Evolutionary conservation across 1,284 basidiomycete species (phyloP).

Genomic region (Neonothopanus nambi): DNA sequence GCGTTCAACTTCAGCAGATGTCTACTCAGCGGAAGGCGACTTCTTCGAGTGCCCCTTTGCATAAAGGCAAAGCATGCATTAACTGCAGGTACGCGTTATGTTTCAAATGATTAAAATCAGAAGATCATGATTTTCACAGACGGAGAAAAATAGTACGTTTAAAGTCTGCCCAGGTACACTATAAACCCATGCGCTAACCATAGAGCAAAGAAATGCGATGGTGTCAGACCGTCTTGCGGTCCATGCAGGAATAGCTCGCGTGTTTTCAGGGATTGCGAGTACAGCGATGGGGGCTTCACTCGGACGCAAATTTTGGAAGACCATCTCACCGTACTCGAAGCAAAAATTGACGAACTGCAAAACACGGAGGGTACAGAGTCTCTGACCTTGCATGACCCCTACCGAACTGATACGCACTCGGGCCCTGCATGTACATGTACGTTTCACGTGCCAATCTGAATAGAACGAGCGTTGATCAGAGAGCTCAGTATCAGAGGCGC

Average conservation of each 20-base stretch:
- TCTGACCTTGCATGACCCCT: neutral
- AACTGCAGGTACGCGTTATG: conserved; percentile 7
- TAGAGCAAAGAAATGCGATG: too few relatives aligned
- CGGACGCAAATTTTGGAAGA: conserved; percentile 27
- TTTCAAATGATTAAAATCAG: neutral
- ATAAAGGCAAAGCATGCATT: conserved; percentile 5
- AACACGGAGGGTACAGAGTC: conserved; percentile 3
- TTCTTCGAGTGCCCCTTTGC: too few relatives aligned
- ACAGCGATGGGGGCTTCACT: conserved; percentile 24
- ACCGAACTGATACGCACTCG: too few relatives aligned
- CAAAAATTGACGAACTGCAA: conserved; percentile 26
- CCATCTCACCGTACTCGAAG: conserved; percentile 26
- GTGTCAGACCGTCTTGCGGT: conserved; percentile 27
- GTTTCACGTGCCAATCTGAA: too few relatives aligned
- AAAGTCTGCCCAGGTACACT: too few relatives aligned
- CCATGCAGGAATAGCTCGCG: conserved; percentile 27
- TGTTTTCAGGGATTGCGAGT: conserved; percentile 31
- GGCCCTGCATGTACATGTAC: too few relatives aligned
- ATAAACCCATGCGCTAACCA: conserved; percentile 20
- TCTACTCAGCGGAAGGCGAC: too few relatives aligned
- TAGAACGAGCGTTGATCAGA: too few relatives aligned
- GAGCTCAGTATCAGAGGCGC: too few relatives aligned
- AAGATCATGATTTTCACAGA: neutral
- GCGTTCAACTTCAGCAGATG: too few relatives aligned
- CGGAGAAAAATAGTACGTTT: conserved; percentile 8